These are phyloP conservation scores for Pinus tabuliformis DNA, from an alignment of 75 land plant genomes.

Conservation along the genomic window DNA sequence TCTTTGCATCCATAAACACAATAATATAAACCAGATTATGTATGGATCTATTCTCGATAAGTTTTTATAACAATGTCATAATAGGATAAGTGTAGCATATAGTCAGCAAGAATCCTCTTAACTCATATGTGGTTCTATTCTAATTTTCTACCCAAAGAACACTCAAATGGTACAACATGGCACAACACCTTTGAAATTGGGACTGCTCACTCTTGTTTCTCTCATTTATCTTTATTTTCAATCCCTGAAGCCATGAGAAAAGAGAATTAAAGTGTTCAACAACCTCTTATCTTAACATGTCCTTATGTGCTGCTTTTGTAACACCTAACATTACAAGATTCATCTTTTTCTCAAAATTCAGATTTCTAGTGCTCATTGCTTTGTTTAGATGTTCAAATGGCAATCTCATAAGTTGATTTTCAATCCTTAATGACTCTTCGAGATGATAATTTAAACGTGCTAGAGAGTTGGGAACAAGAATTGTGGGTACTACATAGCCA, in stretches of 20 bases:
- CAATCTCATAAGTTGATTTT: slow-evolving; percentile 85
- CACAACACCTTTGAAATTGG: slow-evolving; percentile 88
- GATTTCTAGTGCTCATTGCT: slow-evolving; percentile 68
- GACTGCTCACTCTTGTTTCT: slow-evolving; percentile 71
- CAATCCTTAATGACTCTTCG: slow-evolving; percentile 83
- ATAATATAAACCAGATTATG: too few species aligned
- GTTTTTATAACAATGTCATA: too few species aligned
- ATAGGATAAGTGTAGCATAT: slow-evolving; percentile 87
- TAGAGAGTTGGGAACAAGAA: slow-evolving; percentile 14
- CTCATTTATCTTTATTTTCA: slow-evolving; percentile 96
- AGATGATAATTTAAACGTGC: slow-evolving; percentile 32
- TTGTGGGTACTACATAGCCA: slow-evolving; percentile 10
- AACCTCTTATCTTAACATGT: slow-evolving; percentile 66
- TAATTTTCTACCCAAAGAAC: slow-evolving; percentile 49
- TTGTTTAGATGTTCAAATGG: slow-evolving; percentile 98
- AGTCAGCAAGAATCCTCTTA: slow-evolving; percentile 87
- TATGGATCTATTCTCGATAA: slow-evolving; percentile 60
- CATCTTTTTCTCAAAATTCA: slow-evolving; percentile 84
- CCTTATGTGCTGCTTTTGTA: slow-evolving; percentile 47
- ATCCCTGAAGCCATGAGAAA: slow-evolving; percentile 90
- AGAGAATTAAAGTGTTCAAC: slow-evolving; percentile 76
- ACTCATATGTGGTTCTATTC: slow-evolving; percentile 72
- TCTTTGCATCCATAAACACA: too few species aligned
- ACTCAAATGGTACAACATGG: slow-evolving; percentile 75
- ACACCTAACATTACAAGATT: slow-evolving; percentile 73